Conservation (phyloP, 306 rosid species). For the Spatholobus suberectus region DNA sequence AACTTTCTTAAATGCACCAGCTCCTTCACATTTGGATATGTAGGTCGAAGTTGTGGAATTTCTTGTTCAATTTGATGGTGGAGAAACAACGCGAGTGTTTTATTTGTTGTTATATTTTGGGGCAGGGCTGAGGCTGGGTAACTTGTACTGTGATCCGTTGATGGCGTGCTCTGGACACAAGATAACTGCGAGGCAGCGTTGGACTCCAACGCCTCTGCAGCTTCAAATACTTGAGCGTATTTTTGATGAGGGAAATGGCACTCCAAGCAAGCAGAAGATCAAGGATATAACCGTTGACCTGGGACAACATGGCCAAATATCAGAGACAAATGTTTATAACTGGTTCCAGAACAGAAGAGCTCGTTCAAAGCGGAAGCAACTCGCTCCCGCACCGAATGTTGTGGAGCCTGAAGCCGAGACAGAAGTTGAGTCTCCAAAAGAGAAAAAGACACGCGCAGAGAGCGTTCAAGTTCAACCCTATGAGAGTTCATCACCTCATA, state of each 20-base stretch:
- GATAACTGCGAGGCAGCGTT: slow-evolving; percentile 73
- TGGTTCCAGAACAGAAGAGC: slow-evolving; percentile 92
- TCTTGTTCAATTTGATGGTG: no score
- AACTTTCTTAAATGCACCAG: no score
- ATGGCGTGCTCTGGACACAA: slow-evolving; percentile 71
- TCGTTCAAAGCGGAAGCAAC: slow-evolving; percentile 79
- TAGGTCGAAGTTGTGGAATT: no score
- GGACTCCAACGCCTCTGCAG: slow-evolving; percentile 75
- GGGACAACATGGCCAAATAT: slow-evolving; percentile 70
- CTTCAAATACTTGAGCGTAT: slow-evolving; percentile 77
- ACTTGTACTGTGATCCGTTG: slow-evolving; percentile 67
- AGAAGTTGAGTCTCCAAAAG: slow-evolving; percentile 63
- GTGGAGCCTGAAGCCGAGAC: slow-evolving; percentile 53
- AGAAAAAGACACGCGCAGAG: slow-evolving; percentile 51
- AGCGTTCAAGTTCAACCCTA: slow-evolving; percentile 31
- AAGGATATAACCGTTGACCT: slow-evolving; percentile 72
- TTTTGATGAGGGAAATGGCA: slow-evolving; percentile 74
- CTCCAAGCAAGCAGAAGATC: slow-evolving; percentile 74
- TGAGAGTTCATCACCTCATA: slow-evolving; percentile 49
- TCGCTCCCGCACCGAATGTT: slow-evolving; percentile 36
- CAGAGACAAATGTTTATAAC: slow-evolving; percentile 86
- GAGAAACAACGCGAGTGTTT: no score
- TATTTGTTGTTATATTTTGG: background rate
- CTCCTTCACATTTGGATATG: no score
- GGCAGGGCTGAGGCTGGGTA: slow-evolving; percentile 66